A percentile compares a stretch with the other conserved stretches of the same genome.
These are phyloP conservation scores for Hymenotorrendiella dingleyae DNA, from an alignment of 2,329 filamentous ascomycete species.

Conservation along the genomic window DNA sequence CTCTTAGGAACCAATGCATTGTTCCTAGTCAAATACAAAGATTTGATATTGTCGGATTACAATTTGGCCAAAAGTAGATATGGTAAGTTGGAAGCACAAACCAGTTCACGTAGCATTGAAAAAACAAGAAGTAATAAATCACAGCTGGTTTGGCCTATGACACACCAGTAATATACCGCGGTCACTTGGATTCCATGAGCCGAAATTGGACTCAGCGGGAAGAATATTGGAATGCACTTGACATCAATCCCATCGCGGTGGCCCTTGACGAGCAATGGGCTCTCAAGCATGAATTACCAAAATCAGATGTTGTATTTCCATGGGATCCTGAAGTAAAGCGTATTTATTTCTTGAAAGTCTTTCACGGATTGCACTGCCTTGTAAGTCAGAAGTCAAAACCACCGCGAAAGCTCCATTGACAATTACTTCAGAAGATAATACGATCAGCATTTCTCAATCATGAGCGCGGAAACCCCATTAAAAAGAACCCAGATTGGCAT, in stretches of 20 bases:
- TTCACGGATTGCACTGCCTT: neutral
- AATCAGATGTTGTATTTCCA: neutral
- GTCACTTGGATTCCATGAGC: neutral
- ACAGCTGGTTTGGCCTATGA: neutral
- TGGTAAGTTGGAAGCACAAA: neutral
- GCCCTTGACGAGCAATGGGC: neutral
- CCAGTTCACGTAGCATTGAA: neutral
- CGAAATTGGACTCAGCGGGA: neutral
- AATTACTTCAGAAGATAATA: neutral
- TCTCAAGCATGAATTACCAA: neutral
- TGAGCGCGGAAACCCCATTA: neutral
- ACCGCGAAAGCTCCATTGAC: neutral
- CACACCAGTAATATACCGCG: neutral
- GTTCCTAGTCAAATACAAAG: neutral
- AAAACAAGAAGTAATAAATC: neutral
- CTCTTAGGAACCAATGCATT: neutral
- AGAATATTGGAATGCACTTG: neutral
- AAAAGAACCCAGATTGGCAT: constrained; percentile 1
- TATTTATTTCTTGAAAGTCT: neutral
- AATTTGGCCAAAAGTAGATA: neutral
- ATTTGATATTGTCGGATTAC: neutral
- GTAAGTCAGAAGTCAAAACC: neutral
- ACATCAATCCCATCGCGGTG: neutral
- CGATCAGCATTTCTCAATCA: neutral
- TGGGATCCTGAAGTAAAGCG: constrained; percentile 2